Evolutionary conservation across 1,139 yeast species (phyloP), one percentile per base, ranked within the genome.

Genomic region (Debaryomyces robertsiae): DNA sequence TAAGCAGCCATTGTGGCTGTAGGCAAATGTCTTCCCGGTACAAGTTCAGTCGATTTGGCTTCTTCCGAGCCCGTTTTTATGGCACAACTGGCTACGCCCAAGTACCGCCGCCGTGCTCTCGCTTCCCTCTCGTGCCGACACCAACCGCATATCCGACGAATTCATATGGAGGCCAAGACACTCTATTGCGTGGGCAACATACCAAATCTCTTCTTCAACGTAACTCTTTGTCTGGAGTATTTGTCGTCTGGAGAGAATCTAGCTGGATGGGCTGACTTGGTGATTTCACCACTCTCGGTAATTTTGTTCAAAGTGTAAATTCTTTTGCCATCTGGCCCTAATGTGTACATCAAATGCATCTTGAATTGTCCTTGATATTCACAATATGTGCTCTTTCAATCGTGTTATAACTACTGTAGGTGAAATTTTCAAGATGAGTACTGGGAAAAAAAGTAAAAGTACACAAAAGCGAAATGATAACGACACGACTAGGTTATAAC

Each of bases 171-270:
- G 7, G 7, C 22, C 5, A 7, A 19, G 7, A 7, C 22, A 19
- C n/a, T 19, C 60, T 80, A 80, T 68, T 89, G 95, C 45, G 94
- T 85, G 59, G 96, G 96, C 63, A 94, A 78, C 67, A 94, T 67
- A 54, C 84, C 84, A 66, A 74, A 91, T 76, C 98, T 85, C 79
- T 89, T 93, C 83, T 94, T 94, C 63, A 94, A 79, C 40, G 98
- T 93, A 40, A 93, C 97, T 79, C 99, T 87, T 73, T 94, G 98
- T 78, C 97, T 86, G 43, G 98, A 93, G 77, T 89, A 93, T 73
- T 93, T 93, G 79, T 93, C 99, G 65, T 93, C 99, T 55, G 99
- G 99, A 36, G 98, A 93, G 68, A 93, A 93, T 69, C 99, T 83
- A 43, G 99, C 98, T 48, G 99, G 99, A 68, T 94, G 99, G 25